These are phyloP conservation scores for Aspergillus sp. DNA, from an alignment of 2,329 filamentous ascomycete genomes.

Conservation along the genomic window DNA sequence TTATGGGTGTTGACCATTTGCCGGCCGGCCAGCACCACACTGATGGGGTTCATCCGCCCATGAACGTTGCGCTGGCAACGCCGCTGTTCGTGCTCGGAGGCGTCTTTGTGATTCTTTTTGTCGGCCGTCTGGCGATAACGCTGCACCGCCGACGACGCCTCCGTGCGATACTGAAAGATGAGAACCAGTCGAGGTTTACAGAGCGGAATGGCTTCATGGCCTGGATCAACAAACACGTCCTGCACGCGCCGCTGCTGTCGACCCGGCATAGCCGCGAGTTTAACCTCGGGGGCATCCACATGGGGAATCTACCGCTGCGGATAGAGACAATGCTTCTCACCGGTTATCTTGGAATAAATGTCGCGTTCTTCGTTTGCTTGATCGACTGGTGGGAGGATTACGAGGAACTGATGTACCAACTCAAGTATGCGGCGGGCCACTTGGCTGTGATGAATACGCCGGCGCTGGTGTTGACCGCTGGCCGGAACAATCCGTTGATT, in stretches of 20 bases:
- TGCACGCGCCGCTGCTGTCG: constrained; percentile 64
- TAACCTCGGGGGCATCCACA: constrained; percentile 63
- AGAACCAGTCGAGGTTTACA: constrained; percentile 24
- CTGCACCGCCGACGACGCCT: constrained; percentile 26
- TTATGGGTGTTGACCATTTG: constrained; percentile 33
- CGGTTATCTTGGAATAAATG: constrained; percentile 66
- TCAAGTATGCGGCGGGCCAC: constrained; percentile 80
- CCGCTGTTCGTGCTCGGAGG: constrained; percentile 31
- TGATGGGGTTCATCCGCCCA: constrained; percentile 25
- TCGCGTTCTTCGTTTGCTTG: constrained; percentile 63
- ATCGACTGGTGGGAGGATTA: constrained; percentile 35
- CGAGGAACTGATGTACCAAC: constrained; percentile 34
- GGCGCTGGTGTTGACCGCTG: constrained; percentile 79
- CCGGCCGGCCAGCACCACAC: constrained; percentile 25
- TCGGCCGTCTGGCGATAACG: constrained; percentile 23
- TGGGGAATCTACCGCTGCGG: constrained; percentile 72
- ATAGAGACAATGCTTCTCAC: constrained; percentile 69
- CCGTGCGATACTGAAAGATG: constrained; percentile 16
- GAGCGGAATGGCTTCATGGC: constrained; percentile 17
- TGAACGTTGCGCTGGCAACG: constrained; percentile 33
- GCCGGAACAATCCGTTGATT: constrained; percentile 90
- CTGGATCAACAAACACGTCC: constrained; percentile 40
- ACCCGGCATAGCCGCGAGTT: constrained; percentile 73
- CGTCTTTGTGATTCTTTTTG: constrained; percentile 23
- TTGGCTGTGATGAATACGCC: constrained; percentile 85